Percentiles rank a stretch among this genome's conserved stretches.
Conservation (phyloP, 495 filamentous ascomycete genomes). For the Rhizodiscina lignyota region DNA sequence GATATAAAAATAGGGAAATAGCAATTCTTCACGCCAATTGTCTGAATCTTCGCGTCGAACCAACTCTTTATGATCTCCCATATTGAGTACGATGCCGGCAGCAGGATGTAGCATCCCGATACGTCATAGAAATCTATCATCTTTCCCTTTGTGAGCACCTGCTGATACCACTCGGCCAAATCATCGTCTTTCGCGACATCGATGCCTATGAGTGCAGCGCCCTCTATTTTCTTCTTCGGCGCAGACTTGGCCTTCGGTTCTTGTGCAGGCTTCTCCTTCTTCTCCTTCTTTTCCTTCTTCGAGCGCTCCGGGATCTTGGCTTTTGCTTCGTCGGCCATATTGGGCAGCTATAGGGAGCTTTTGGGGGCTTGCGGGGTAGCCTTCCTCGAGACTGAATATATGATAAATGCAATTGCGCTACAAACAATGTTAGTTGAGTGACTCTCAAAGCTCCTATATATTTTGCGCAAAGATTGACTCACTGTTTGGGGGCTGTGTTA, state of each 20-base stretch:
- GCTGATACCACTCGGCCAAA: conserved; percentile 88
- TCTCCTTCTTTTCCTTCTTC: conserved; percentile 1
- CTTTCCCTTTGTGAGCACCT: conserved; percentile 86
- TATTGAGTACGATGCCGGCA: conserved; percentile 66
- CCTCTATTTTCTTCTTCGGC: conserved; percentile 25
- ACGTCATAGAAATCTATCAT: conserved; percentile 93
- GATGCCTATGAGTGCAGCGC: conserved; percentile 64
- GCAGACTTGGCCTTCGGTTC: conserved; percentile 3
- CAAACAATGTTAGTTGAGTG: too few species aligned
- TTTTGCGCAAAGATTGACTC: too few species aligned
- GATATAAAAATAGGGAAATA: conserved; percentile 93
- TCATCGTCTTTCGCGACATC: conserved; percentile 69
- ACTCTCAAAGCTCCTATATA: too few species aligned
- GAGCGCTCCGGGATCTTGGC: conserved; percentile 2
- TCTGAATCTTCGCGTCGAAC: conserved; percentile 78
- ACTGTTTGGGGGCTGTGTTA: too few species aligned
- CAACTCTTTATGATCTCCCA: conserved; percentile 85
- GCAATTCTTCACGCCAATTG: conserved; percentile 80
- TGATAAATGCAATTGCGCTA: too few species aligned
- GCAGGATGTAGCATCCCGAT: conserved; percentile 84
- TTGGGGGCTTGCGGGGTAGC: too few species aligned
- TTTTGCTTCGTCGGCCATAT: neutral
- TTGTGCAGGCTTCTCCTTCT: conserved; percentile 1
- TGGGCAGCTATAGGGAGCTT: too few species aligned
- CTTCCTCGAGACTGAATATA: too few species aligned